phyloP scores from a whole-genome alignment of 2,329 filamentous ascomycete genomes.

The Ploettnerulaceae sp. region DNA sequence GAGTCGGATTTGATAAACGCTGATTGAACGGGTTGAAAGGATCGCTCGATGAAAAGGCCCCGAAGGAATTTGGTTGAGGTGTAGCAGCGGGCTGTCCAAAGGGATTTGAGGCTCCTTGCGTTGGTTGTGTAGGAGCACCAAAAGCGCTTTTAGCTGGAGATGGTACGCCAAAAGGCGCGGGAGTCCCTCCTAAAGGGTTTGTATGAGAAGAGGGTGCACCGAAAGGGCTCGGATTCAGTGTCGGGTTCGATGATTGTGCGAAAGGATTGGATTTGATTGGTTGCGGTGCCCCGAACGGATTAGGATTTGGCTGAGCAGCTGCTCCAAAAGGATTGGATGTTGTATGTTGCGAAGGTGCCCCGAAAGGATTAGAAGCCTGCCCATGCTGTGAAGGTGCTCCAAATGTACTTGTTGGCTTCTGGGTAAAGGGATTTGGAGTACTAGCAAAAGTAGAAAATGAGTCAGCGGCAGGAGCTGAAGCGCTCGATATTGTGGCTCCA shows the following conservation, averaged over 20 bases:
- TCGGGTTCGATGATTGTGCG: slow-evolving; percentile 23
- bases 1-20: background rate
- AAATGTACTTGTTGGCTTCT: slow-evolving; percentile 40
- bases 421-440: slow-evolving; percentile 28
- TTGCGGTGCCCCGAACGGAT: slow-evolving; percentile 39
- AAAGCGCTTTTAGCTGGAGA: slow-evolving; percentile 4
- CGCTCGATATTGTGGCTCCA: slow-evolving; percentile 13
- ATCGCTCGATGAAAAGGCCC: background rate
- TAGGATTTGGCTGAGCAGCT: slow-evolving; percentile 33
- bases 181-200: slow-evolving; percentile 1
- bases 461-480: slow-evolving; percentile 4
- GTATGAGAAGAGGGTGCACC: slow-evolving; percentile 25
- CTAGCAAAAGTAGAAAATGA: slow-evolving; percentile 19
- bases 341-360: slow-evolving; percentile 29
- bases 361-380: slow-evolving; percentile 32
- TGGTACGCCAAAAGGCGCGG: background rate
- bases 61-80: slow-evolving; percentile 5
- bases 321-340: slow-evolving; percentile 42
- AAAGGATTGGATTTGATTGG: slow-evolving; percentile 33
- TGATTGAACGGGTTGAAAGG: slow-evolving; percentile 6
- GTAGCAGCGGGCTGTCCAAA: background rate
- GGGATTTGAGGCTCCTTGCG: background rate
- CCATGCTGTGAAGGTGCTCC: slow-evolving; percentile 33
- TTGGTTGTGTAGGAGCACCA: slow-evolving; percentile 1
- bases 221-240: slow-evolving; percentile 26